Percentiles rank a stretch among this genome's conserved stretches.
Conservation (phyloP, 768 basidiomycete genomes). For the Filobasidium wieringae region DNA sequence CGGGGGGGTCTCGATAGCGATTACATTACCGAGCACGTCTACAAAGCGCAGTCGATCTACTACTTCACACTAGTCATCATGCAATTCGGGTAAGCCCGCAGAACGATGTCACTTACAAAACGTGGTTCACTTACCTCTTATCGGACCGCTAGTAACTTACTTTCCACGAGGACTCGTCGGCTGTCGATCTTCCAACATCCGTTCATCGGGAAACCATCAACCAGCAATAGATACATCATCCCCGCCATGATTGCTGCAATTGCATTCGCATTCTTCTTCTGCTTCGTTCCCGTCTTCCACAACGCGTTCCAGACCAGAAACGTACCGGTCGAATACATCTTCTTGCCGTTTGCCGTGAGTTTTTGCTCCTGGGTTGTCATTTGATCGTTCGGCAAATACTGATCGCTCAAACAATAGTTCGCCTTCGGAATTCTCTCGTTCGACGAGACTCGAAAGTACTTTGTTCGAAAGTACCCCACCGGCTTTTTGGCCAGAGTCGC, state of each 20-base stretch:
- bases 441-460: slow-evolving; percentile 38
- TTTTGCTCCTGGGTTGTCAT: slow-evolving; percentile 35
- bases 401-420: not conserved
- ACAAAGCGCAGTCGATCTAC: slow-evolving; percentile 47
- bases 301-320: slow-evolving; percentile 45
- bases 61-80: slow-evolving; percentile 44
- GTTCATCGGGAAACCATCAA: slow-evolving; percentile 17
- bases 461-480: slow-evolving; percentile 30
- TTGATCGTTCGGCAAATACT: too few species aligned
- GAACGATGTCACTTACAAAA: not conserved
- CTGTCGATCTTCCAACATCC: slow-evolving; percentile 52
- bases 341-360: slow-evolving; percentile 44
- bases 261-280: slow-evolving; percentile 43
- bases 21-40: slow-evolving; percentile 34
- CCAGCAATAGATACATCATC: slow-evolving; percentile 43
- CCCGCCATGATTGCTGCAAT: slow-evolving; percentile 45
- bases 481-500: slow-evolving; percentile 33
- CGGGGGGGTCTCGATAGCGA: slow-evolving; percentile 14
- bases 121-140: not conserved
- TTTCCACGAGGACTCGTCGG: slow-evolving; percentile 49
- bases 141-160: slow-evolving; percentile 41
- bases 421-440: slow-evolving; percentile 23
- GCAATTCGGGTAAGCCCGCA: slow-evolving; percentile 46
- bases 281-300: slow-evolving; percentile 43
- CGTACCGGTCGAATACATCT: slow-evolving; percentile 43